These are phyloP conservation scores for Boletus subcaerulescens DNA, from an alignment of 768 basidiomycete genomes.

Conservation along the genomic window DNA sequence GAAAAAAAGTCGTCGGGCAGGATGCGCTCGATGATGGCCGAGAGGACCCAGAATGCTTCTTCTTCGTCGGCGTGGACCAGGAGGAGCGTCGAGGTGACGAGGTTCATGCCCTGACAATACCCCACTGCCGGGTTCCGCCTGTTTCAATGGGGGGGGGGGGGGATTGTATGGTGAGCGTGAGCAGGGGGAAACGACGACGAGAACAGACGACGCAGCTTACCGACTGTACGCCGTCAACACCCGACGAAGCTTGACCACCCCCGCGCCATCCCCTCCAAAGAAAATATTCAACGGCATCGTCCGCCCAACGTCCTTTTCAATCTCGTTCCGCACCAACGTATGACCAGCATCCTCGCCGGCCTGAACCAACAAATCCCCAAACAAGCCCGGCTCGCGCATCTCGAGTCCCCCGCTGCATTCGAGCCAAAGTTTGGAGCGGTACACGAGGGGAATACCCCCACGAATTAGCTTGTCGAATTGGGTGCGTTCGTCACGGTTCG, in stretches of 20 bases:
- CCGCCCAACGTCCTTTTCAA: conserved; percentile 93
- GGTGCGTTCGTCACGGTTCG: conserved; percentile 66
- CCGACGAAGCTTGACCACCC: conserved; percentile 86
- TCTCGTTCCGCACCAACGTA: conserved; percentile 65
- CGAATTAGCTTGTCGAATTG: conserved; percentile 81
- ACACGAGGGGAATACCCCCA: conserved; percentile 82
- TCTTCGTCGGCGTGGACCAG: conserved; percentile 94
- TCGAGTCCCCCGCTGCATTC: conserved; percentile 95
- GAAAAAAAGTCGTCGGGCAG: conserved; percentile 94
- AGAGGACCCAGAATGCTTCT: conserved; percentile 94
- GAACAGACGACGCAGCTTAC: conserved; percentile 41
- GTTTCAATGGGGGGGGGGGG: background rate
- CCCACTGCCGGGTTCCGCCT: conserved; percentile 92
- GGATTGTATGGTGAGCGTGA: background rate
- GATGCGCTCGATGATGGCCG: conserved; percentile 83
- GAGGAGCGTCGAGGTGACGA: conserved; percentile 91
- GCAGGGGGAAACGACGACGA: background rate
- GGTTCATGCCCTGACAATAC: conserved; percentile 95
- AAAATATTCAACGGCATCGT: conserved; percentile 95
- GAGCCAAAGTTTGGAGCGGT: conserved; percentile 86
- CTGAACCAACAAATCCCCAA: conserved; percentile 74
- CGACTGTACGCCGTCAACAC: conserved; percentile 91
- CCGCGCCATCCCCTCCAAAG: conserved; percentile 95
- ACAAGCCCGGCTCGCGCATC: conserved; percentile 87
- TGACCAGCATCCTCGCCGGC: conserved; percentile 40